A percentile compares a stretch with the other conserved stretches of the same genome.
phyloP scores from a whole-genome alignment of 1,139 yeast genomes.

The Magnusiomyces paraingens region DNA sequence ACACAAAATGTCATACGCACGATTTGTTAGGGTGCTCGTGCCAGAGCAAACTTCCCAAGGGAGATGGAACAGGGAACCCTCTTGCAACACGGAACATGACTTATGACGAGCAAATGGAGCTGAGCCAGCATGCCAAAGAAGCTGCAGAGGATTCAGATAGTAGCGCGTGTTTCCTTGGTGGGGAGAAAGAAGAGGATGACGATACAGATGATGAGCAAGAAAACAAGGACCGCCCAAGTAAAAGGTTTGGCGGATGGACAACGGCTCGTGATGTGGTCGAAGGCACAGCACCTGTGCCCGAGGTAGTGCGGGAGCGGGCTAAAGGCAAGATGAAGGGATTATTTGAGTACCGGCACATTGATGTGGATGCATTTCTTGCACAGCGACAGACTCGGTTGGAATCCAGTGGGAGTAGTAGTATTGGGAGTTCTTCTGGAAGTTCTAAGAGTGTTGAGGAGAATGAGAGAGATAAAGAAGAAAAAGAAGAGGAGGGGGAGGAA shows the following conservation, averaged over 20 bases:
- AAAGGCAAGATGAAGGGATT: constrained; percentile 45
- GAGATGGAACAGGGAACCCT: constrained; percentile 7
- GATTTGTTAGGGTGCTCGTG: constrained; percentile 75
- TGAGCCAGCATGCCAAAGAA: background rate
- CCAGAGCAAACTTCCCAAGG: constrained; percentile 11
- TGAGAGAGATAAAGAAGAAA: background rate
- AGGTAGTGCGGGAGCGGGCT: constrained; percentile 18
- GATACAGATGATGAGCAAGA: constrained; percentile 10
- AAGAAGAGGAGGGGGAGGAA: background rate
- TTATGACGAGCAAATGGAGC: constrained; percentile 35
- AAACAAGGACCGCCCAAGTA: constrained; percentile 15
- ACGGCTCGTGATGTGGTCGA: constrained; percentile 40
- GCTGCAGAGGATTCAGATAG: background rate
- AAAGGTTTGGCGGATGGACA: constrained; percentile 37
- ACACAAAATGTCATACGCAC: constrained; percentile 69
- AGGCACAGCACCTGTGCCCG: constrained; percentile 24
- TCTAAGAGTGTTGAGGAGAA: background rate
- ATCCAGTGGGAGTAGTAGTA: background rate
- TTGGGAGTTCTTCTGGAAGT: too few relatives aligned
- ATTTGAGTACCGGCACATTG: constrained; percentile 54
- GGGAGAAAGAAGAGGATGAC: constrained; percentile 14
- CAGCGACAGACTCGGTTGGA: background rate
- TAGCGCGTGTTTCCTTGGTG: background rate
- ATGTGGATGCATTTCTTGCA: constrained; percentile 21
- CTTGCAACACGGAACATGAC: constrained; percentile 33